Evolutionary conservation across 306 rosid species (phyloP).

Genomic region (Styphnolobium japonicum): DNA sequence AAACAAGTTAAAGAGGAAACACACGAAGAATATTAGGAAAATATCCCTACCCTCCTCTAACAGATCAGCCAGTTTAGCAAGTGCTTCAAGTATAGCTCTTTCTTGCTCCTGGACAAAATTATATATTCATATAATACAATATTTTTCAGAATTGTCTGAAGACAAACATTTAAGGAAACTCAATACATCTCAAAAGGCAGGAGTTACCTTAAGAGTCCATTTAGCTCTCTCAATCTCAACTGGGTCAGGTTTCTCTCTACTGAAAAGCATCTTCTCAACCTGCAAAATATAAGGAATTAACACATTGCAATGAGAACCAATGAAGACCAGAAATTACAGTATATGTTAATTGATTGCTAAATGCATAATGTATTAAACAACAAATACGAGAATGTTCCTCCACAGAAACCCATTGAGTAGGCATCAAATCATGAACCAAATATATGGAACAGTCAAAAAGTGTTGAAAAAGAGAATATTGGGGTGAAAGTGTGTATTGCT

Average conservation of each 20-base stretch:
- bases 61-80: constrained; percentile 24
- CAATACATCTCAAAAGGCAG: constrained; percentile 17
- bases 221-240: constrained; percentile 33
- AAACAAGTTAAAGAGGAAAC: background rate
- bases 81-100: constrained; percentile 39
- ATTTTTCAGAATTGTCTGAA: background rate
- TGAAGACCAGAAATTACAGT: background rate
- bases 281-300: constrained; percentile 9
- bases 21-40: constrained; percentile 2
- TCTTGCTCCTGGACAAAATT: constrained; percentile 42
- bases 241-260: constrained; percentile 29
- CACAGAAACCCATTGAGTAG: background rate
- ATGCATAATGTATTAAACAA: background rate
- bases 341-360: background rate
- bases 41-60: constrained; percentile 22
- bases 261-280: constrained; percentile 36
- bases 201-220: constrained; percentile 21
- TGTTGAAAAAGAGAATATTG: no score
- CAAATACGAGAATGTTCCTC: background rate
- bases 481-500: no score
- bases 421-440: background rate
- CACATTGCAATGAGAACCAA: background rate
- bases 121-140: constrained; percentile 9
- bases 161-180: constrained; percentile 1
- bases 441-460: background rate